A percentile compares a stretch with the other conserved stretches of the same genome.
These are phyloP conservation scores for Ceratobasidium sp. DNA, from an alignment of 1,284 basidiomycete species.

Conservation along the genomic window DNA sequence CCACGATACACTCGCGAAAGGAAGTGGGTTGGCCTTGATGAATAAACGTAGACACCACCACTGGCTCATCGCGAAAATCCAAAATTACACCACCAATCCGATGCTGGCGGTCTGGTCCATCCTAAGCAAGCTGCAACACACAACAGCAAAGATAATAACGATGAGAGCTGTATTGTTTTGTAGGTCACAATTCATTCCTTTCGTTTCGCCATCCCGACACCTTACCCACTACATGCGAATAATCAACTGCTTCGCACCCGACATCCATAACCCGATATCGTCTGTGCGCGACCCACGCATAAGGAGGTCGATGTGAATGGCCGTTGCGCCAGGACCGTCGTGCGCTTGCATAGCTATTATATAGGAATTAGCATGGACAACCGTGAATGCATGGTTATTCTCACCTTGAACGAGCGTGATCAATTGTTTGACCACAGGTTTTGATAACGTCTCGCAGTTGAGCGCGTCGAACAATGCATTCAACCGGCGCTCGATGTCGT, in stretches of 20 bases:
- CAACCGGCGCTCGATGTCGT: slow-evolving; percentile 90
- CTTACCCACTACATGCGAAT: slow-evolving; percentile 29
- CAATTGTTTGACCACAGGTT: slow-evolving; percentile 76
- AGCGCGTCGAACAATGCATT: slow-evolving; percentile 90
- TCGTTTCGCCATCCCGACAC: slow-evolving; percentile 17
- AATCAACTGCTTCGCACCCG: slow-evolving; percentile 82
- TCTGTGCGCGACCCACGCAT: slow-evolving; percentile 81
- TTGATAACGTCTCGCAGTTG: slow-evolving; percentile 91
- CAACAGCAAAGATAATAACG: too few relatives aligned
- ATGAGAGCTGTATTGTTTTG: neutral
- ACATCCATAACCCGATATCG: slow-evolving; percentile 89
- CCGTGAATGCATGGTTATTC: slow-evolving; percentile 51
- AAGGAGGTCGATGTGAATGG: slow-evolving; percentile 83
- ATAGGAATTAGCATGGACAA: slow-evolving; percentile 1
- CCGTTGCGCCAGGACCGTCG: slow-evolving; percentile 78
- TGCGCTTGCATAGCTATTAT: slow-evolving; percentile 76
- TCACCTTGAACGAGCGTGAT: slow-evolving; percentile 75
- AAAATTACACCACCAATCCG: slow-evolving; percentile 52
- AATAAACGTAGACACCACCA: too few relatives aligned
- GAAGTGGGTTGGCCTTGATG: too few relatives aligned
- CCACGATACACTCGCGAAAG: too few relatives aligned
- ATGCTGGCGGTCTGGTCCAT: too few relatives aligned
- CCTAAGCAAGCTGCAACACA: neutral
- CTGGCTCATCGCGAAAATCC: too few relatives aligned
- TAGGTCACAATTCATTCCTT: slow-evolving; percentile 46